Evolutionary conservation across 2,329 filamentous ascomycete species (phyloP).

Genomic region (Basipetospora chlamydospora): DNA sequence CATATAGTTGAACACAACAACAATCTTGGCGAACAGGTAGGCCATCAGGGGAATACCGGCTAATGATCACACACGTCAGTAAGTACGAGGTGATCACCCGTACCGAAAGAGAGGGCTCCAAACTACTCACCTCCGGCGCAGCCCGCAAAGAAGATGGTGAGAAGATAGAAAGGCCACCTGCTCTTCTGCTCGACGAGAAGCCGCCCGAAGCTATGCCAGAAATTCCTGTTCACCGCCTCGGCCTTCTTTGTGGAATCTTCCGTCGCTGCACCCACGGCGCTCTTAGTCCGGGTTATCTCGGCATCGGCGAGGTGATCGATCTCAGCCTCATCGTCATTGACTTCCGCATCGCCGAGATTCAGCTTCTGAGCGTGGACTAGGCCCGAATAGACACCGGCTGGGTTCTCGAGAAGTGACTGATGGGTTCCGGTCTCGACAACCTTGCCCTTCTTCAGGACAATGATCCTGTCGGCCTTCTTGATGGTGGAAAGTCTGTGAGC

Average conservation of each 20-base stretch:
- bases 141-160: conserved; percentile 33
- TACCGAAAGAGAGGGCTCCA: too few species aligned
- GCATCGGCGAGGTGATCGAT: conserved; percentile 16
- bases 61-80: too few species aligned
- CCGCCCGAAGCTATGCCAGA: conserved; percentile 38
- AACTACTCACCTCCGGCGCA: conserved; percentile 3
- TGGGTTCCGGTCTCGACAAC: conserved; percentile 66
- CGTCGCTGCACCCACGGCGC: conserved; percentile 19
- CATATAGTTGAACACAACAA: conserved; percentile 31
- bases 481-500: conserved; percentile 64
- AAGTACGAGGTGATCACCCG: too few species aligned
- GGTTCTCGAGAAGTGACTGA: conserved; percentile 47
- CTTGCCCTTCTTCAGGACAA: conserved; percentile 41
- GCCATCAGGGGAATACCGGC: conserved; percentile 36
- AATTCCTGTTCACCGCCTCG: conserved; percentile 24
- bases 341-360: conserved; percentile 31
- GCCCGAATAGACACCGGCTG: conserved; percentile 49
- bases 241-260: conserved; percentile 18
- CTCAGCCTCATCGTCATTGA: conserved; percentile 13
- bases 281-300: conserved; percentile 28
- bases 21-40: conserved; percentile 38
- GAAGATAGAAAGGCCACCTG: conserved; percentile 32
- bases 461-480: conserved; percentile 62
- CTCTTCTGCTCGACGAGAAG: conserved; percentile 41
- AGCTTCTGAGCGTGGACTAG: conserved; percentile 52